Conservation (phyloP, 371 early-diverging fungal genomes). For the Zopfochytrium polystomum region DNA sequence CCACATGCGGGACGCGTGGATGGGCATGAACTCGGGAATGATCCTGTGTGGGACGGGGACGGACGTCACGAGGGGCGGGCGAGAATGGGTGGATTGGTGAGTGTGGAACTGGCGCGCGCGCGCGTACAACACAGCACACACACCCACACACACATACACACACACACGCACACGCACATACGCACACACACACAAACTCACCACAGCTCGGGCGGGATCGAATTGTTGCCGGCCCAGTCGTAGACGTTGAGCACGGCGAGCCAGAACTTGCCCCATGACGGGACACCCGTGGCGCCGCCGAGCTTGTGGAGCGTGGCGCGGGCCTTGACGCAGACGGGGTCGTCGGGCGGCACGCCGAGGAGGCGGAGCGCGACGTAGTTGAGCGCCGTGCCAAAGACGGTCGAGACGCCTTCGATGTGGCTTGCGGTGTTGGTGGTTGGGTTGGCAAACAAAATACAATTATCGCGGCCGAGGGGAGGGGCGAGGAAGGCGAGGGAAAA, state of each 20-base stretch:
- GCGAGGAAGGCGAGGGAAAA: too few species aligned
- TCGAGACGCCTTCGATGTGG: conserved; percentile 89
- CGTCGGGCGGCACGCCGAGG: conserved; percentile 81
- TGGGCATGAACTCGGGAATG: conserved; percentile 77
- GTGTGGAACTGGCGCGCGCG: too few species aligned
- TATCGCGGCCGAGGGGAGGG: too few species aligned
- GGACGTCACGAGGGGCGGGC: too few species aligned
- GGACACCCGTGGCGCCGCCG: conserved; percentile 80
- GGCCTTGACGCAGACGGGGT: conserved; percentile 84
- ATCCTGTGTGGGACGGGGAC: conserved; percentile 46
- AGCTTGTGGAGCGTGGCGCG: conserved; percentile 76
- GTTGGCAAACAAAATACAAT: too few species aligned
- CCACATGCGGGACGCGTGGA: conserved; percentile 93
- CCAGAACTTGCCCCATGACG: conserved; percentile 98
- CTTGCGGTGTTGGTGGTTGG: conserved; percentile 43
- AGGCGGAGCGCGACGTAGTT: conserved; percentile 91
- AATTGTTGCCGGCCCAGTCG: conserved; percentile 94
- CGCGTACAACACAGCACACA: too few species aligned
- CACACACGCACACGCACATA: conserved; percentile 1
- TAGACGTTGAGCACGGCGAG: conserved; percentile 84
- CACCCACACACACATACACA: not conserved
- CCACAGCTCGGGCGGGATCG: conserved; percentile 94
- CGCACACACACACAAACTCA: conserved; percentile 19
- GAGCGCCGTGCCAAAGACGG: conserved; percentile 90
- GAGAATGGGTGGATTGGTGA: too few species aligned